These are phyloP conservation scores for Daldinia grandis DNA, from an alignment of 495 filamentous ascomycete genomes.

Conservation along the genomic window DNA sequence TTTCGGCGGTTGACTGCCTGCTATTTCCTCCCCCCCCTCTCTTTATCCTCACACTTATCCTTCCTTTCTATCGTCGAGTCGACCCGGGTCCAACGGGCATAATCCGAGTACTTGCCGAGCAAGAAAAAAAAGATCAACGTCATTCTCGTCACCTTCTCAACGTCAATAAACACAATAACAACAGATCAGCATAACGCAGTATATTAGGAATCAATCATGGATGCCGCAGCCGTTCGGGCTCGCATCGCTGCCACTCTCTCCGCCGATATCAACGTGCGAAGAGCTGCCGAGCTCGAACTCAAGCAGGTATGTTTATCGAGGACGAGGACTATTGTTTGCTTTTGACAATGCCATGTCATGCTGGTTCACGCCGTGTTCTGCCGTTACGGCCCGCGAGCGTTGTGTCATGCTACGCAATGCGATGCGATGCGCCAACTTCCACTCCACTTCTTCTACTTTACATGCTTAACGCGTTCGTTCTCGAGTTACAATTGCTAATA, in stretches of 20 bases:
- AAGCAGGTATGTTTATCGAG: constrained; percentile 73
- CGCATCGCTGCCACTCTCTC: constrained; percentile 89
- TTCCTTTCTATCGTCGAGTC: constrained; percentile 19
- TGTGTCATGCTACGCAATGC: constrained; percentile 25
- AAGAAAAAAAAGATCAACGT: constrained; percentile 14
- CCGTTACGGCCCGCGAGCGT: neutral
- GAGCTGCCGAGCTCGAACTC: constrained; percentile 88
- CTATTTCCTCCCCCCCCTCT: neutral
- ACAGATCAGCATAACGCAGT: constrained; percentile 10
- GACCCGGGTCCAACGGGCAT: constrained; percentile 32
- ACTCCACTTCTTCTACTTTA: constrained; percentile 24
- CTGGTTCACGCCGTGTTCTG: constrained; percentile 22
- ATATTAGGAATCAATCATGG: constrained; percentile 67
- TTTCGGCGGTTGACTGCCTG: constrained; percentile 23
- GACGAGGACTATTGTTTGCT: constrained; percentile 14
- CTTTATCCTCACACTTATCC: neutral
- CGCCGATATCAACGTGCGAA: constrained; percentile 82
- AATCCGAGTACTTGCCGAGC: constrained; percentile 25
- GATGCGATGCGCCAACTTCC: constrained; percentile 35
- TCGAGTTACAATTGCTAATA: constrained; percentile 32
- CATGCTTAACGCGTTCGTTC: constrained; percentile 22
- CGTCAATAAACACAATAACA: constrained; percentile 7
- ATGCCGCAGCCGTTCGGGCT: constrained; percentile 83
- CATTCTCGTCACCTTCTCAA: constrained; percentile 15
- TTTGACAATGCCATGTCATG: constrained; percentile 14